Evolutionary conservation across 768 basidiomycete species (phyloP).

Genomic region (Gymnopilus dilepis): DNA sequence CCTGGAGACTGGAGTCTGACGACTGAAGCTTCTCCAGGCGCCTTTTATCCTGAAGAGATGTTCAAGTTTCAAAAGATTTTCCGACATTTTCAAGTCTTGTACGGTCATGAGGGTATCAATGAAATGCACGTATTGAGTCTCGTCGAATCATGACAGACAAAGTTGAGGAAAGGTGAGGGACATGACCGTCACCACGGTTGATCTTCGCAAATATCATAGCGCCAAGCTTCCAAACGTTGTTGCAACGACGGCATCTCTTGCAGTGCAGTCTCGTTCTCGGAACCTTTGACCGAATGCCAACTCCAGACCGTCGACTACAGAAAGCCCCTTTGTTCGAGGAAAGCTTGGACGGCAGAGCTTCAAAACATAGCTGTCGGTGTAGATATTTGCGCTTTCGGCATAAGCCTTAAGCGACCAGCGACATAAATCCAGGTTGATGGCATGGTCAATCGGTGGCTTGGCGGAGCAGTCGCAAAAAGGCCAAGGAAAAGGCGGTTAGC

Average conservation of each 20-base stretch:
- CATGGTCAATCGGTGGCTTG: neutral
- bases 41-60: conserved; percentile 14
- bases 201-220: neutral
- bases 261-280: neutral
- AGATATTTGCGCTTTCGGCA: neutral
- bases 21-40: neutral
- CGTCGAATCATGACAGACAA: neutral
- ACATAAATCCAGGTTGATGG: neutral
- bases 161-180: neutral
- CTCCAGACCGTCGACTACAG: neutral
- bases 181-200: neutral
- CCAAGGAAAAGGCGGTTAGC: neutral
- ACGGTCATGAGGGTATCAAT: conserved; percentile 6
- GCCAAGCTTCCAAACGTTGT: neutral
- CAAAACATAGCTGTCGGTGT: neutral
- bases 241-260: neutral
- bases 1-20: too few species aligned
- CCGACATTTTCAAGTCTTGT: conserved; percentile 13
- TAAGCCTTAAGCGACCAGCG: neutral
- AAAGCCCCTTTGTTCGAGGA: neutral
- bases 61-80: conserved; percentile 4
- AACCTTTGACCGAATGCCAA: neutral
- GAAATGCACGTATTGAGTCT: neutral
- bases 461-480: neutral
- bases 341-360: neutral